Evolutionary conservation across 2,329 filamentous ascomycete species (phyloP), one percentile per base, ranked within the genome.

Genomic region (Colletotrichum liaoningense): DNA sequence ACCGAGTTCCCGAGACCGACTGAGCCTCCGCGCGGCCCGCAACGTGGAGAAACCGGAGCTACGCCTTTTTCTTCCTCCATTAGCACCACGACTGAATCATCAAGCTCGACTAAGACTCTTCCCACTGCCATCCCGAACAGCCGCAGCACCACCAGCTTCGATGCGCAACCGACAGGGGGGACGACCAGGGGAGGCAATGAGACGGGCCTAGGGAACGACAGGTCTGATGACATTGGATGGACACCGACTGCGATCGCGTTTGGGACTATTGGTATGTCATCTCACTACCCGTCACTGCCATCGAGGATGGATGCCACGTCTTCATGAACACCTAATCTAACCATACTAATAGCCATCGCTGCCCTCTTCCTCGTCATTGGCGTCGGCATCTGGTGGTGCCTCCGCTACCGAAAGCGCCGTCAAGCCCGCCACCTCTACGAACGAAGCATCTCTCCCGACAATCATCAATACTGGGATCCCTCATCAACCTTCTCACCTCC

Each of bases 241-340:
- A 74, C 74, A 35, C 72, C 63, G 2, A 67, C 69, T 6, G 74
- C 67, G 16, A 75, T 75, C 14, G 74, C 71, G 5, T 75, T 75
- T 28, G 74, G 74, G 7, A 68, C 72, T 0, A 74, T 75, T 46
- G 72, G 74, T 75, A 60, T 19, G 72, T 71, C 0, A 54, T 30
- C 30, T 4, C 3, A 2, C 12, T 1, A 9, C 19, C 7, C 4
- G 1, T 14, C 14, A 42, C 5, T 49, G 1, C 52, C 16, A 1
- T n/a, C 6, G 9, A 22, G 12, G 12, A 16, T 4, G 9, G 16
- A 28, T 2, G 12, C n/a, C 3, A 8, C n/a, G 14, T 19, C 3
- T n/a, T 35, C 3, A 3, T 6, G 7, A 22, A 19, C 5, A 1
- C 12, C 22, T 19, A 14, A 49, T n/a, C 49, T 69, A 19, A 72